These are phyloP conservation scores for Arthrocladium fulminans DNA, from an alignment of 2,329 filamentous ascomycete genomes.

Conservation along the genomic window DNA sequence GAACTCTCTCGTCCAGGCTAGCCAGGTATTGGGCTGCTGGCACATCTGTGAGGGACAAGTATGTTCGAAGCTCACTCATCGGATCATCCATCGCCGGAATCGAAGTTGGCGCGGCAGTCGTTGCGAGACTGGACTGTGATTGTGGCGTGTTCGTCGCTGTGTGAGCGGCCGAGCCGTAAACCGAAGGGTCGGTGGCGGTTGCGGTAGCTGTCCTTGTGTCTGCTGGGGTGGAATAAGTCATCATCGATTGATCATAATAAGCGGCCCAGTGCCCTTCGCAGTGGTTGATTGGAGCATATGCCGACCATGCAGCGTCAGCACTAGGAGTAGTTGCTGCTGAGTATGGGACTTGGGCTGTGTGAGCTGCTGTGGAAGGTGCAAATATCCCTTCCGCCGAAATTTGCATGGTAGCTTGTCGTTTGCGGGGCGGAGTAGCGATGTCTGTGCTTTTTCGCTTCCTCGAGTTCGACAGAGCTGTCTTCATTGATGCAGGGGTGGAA, in stretches of 20 bases:
- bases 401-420: background rate
- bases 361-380: background rate
- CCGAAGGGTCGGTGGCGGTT: background rate
- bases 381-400: no score
- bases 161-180: conserved; percentile 10
- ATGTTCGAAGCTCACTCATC: conserved; percentile 3
- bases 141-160: conserved; percentile 10
- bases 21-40: conserved; percentile 13
- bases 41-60: conserved; percentile 11
- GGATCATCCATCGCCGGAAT: background rate
- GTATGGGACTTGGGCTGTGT: background rate
- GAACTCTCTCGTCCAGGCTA: conserved; percentile 15
- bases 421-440: background rate
- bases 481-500: background rate
- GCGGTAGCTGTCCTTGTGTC: conserved; percentile 7
- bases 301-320: background rate
- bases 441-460: background rate
- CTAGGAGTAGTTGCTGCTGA: background rate
- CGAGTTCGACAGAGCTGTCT: background rate
- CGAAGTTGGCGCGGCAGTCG: background rate
- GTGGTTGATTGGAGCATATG: conserved; percentile 1
- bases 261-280: conserved; percentile 8
- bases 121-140: background rate
- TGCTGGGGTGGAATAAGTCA: conserved; percentile 19
- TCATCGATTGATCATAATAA: background rate